Base-by-base conservation (phyloP, 768 basidiomycete genomes). In the Mycena belliarum region DNA sequence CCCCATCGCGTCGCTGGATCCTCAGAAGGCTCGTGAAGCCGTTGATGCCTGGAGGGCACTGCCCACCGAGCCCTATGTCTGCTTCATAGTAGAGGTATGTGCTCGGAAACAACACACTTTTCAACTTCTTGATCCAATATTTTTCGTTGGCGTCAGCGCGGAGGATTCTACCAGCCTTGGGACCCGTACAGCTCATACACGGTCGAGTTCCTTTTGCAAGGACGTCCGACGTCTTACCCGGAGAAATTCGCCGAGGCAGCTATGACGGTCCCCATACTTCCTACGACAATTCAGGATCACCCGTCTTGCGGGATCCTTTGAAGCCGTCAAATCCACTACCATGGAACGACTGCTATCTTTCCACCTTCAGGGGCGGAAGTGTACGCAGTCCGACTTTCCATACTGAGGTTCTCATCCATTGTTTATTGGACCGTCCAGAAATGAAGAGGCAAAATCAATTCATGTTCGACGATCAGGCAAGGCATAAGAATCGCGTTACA, bases 11-110 rank as follows among this genome's bases (percentile, higher is more conserved):
- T 47, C 60, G 8, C 23, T 61, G 11, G 40, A 47, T 29, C 4
- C n/a, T n/a, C 45, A 26, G 4, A 29, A 53, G 20, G 49, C 47
- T 43, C 35, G 29, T 11, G 38, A 41, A 21, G 50, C 50, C 4
- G 38, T 45, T 20, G 56, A 26, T 10, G 56, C 56, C 3, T 49
- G 55, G 37, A 33, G 52, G 26, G 41, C 29, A 14, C 49, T 61
- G 20, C 35, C 23, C 21, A 28, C 18, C 18, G 58, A 61, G 44
- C 41, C 32, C 18, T 61, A 57, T 38, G 60, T 58, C 5, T 55
- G 24, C 18, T 20, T 52, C 21, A 23, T 53, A 8, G 28, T 16
- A n/a, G 37, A 49, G 23, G 60, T 61, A 40, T 15, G 55, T 41
- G 16, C 44, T n/a, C n/a, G n/a, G n/a, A n/a, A 38, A 21, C 5